Evolutionary conservation across 2,329 filamentous ascomycete species (phyloP), one percentile per base, ranked within the genome.

Genomic region (Fusarium anguioides): DNA sequence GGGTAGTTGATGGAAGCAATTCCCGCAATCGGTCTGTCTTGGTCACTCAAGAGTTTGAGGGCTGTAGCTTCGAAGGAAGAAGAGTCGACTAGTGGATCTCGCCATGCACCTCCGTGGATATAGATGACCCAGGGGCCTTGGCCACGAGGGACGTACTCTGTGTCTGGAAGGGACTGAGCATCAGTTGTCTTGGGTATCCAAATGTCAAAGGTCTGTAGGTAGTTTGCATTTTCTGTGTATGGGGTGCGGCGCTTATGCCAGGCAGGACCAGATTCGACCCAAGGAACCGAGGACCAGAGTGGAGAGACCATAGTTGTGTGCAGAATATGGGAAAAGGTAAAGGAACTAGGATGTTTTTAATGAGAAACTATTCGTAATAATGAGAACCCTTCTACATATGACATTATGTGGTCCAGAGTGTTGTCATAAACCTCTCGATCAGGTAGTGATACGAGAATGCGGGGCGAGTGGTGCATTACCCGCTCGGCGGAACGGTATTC

Each of bases 51-150:
- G 5, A 58, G 33, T 4, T 39, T 55, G 6, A 57, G 20, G 4
- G 50, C 54, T 2, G 55, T 14, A 0, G 40, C 18, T 40, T 58
- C 40, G 0, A 59, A 58, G 7, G 55, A 58, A 0, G 51, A 48
- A 0, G 52, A 57, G 52, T 59, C 40, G 2, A 59, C 51, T 4
- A 59, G 41, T 6, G 55, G 55, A 1, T 59, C 55, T n/a, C 55
- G 40, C 51, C 55, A 59, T 11, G 55, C 55, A 4, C 55, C 55
- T 5, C 55, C 55, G 7, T 59, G 55, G 14, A 59, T 48, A 6
- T 59, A 57, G 4, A 59, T 3, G 1, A 58, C 21, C 55, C 55
- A 59, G 7, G 14, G 31, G 4, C 37, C 50, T 21, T 21, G 10
- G 0, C 4, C 20, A 0, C 9, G 3, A 18, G 37, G 37, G 2